A percentile compares a stretch with the other conserved stretches of the same genome.
These are phyloP conservation scores for Cajanus cajan DNA, from an alignment of 306 rosid genomes.

Conservation along the genomic window DNA sequence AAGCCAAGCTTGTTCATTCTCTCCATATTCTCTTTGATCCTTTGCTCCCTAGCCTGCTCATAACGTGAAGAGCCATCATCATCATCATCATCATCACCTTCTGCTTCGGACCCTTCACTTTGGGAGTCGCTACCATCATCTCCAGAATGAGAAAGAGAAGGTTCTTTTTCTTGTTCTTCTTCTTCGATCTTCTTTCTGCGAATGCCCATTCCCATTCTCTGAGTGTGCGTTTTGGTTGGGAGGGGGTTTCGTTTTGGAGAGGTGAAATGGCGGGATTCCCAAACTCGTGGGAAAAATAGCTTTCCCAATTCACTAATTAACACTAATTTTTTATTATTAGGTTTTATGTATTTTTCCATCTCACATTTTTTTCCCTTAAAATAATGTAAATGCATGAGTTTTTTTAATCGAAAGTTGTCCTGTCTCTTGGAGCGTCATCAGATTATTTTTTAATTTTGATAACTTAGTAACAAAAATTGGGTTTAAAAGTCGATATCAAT, in stretches of 20 bases:
- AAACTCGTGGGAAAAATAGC: background rate
- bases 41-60: conserved; percentile 57
- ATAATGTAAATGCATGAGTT: too few relatives aligned
- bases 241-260: background rate
- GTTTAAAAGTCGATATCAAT: too few relatives aligned
- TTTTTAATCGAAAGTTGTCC: too few relatives aligned
- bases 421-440: too few relatives aligned
- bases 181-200: background rate
- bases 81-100: background rate
- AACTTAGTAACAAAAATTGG: too few relatives aligned
- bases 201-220: background rate
- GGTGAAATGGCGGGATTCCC: background rate
- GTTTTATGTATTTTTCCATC: too few relatives aligned
- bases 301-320: too few relatives aligned
- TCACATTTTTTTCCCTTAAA: too few relatives aligned
- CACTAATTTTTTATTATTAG: too few relatives aligned
- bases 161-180: background rate
- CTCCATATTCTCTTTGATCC: conserved; percentile 73
- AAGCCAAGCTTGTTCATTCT: conserved; percentile 67
- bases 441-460: too few relatives aligned
- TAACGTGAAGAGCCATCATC: conserved; percentile 14
- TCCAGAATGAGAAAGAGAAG: background rate
- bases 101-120: background rate
- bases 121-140: background rate
- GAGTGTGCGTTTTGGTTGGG: background rate